A percentile compares a stretch with the other conserved stretches of the same genome.
phyloP scores from a whole-genome alignment of 1,284 basidiomycete genomes.

The Clitocybe nebularis region DNA sequence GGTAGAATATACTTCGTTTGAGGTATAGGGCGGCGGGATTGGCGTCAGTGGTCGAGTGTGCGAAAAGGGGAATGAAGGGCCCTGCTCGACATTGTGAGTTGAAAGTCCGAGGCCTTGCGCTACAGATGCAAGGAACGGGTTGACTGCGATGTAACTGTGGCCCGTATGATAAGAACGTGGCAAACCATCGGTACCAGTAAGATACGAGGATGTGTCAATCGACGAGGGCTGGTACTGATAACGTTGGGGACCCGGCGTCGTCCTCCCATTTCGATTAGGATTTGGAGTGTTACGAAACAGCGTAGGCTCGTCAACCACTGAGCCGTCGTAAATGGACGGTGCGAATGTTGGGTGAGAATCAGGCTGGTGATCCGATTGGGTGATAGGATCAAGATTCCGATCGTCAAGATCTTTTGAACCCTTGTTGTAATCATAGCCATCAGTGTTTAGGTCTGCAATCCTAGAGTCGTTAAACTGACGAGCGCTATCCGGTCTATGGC shows the following conservation, averaged over 20 bases:
- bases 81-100: not conserved
- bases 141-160: conserved; percentile 1
- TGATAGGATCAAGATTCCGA: too few species aligned
- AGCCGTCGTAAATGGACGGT: too few species aligned
- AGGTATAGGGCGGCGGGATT: not conserved
- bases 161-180: not conserved
- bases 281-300: too few species aligned
- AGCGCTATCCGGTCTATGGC: too few species aligned
- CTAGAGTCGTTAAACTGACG: too few species aligned
- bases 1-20: not conserved
- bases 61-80: not conserved
- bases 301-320: too few species aligned
- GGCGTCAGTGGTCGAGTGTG: not conserved
- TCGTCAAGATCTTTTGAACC: too few species aligned
- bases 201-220: conserved; percentile 3
- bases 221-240: conserved; percentile 5
- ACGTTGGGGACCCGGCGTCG: not conserved
- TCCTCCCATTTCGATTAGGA: not conserved
- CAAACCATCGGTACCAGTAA: conserved; percentile 2
- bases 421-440: too few species aligned
- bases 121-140: conserved; percentile 5
- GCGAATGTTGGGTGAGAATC: too few species aligned
- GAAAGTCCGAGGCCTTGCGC: not conserved
- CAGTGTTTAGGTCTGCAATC: too few species aligned
- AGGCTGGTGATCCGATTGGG: too few species aligned